Evolutionary conservation across 2,329 filamentous ascomycete genomes (phyloP), one percentile per base, ranked within the genome.

Genomic region (Penicillium aurantiogriseum): DNA sequence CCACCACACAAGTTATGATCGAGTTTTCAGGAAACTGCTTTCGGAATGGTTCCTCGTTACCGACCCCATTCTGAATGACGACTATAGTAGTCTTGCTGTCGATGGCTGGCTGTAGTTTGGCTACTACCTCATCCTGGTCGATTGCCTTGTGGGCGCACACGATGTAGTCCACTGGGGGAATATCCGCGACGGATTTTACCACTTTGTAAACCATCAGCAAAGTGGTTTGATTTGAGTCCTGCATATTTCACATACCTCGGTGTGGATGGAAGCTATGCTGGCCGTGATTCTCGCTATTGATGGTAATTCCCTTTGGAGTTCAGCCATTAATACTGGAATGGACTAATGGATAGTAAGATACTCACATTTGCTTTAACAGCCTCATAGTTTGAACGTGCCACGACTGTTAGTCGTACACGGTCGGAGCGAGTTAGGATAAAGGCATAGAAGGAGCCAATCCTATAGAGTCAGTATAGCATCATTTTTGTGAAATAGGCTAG

Each of bases 381-480:
- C 5, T 78, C 72, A 46, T 79, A 79, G 51, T 80, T 80, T 1
- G 78, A 80, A 57, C 78, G 73, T 9, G 77, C 78, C 13, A 78
- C 73, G 0, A 79, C 77, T 0, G 75, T 77, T 17, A 80, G 57
- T 5, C 70, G 71, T 9, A 80, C 75, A 23, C 69, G 71, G 3
- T 74, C 60, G 33, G 69, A 72, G 2, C 79, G 76, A 51, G 73
- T 77, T 0, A 84, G 64, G 36, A 85, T 78, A 57, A 84, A 85
- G 8, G 81, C 79, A 63, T 85, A 85, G 61, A 85, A 85, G 2
- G 81, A 83, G 29, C 83, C 83, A 51, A 85, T 84, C 0, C 82
- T 84, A 45, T 5, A 33, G 1, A 47, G 33, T 63, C 39, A 60
- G 45, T 27, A n/a, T 35, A 19, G 3, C 9, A 27, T 44, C 6